phyloP scores from a whole-genome alignment of 305 asterid genomes.

The Ajuga reptans region DNA sequence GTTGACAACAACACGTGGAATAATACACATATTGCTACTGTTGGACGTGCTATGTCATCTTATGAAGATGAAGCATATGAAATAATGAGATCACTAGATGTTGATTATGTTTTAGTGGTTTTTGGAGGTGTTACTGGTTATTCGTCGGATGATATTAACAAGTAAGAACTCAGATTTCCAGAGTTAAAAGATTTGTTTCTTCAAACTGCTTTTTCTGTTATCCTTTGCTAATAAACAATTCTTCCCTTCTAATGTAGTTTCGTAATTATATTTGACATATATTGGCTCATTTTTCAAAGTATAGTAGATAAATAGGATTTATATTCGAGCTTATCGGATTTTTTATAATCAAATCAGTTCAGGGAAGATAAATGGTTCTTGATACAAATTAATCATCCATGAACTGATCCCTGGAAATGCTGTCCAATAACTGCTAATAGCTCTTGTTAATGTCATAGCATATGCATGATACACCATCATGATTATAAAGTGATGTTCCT shows the following conservation, averaged over 20 bases:
- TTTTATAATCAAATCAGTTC: not conserved
- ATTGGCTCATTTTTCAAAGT: not conserved
- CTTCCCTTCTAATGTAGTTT: not conserved
- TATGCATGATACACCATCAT: not conserved
- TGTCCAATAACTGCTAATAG: not conserved
- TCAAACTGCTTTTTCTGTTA: not conserved
- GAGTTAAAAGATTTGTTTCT: not conserved
- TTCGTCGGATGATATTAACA: constrained; percentile 95
- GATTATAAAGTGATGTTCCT: not conserved
- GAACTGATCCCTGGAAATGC: not conserved
- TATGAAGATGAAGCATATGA: constrained; percentile 95
- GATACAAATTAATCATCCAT: not conserved
- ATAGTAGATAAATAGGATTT: not conserved
- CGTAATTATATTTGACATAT: not conserved
- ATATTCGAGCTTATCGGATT: not conserved
- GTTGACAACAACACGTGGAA: constrained; percentile 99
- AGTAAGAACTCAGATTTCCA: constrained; percentile 45
- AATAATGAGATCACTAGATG: constrained; percentile 93
- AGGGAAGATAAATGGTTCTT: not conserved
- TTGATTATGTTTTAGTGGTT: constrained; percentile 86
- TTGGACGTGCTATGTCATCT: constrained; percentile 99
- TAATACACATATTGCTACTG: constrained; percentile 97
- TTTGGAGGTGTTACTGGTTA: constrained; percentile 98
- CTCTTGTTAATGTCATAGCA: not conserved
- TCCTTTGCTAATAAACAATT: not conserved